Evolutionary conservation across 306 rosid species (phyloP), one percentile per base, ranked within the genome.

Genomic region (Rosa multiflora): DNA sequence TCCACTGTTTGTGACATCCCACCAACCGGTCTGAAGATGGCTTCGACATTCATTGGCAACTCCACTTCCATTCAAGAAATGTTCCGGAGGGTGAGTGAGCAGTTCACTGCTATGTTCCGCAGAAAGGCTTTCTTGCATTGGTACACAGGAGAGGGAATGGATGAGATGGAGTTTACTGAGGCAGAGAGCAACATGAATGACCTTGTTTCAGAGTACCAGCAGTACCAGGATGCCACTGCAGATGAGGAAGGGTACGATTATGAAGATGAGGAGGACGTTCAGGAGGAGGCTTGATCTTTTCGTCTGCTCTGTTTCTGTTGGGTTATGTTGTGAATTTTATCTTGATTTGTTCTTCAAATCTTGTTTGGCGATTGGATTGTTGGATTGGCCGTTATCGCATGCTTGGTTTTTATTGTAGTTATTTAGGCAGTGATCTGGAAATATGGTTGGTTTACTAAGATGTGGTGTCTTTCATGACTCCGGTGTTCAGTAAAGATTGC

Each of bases 31-130:
- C 74, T 89, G 77, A 89, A 87, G 62, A 89, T 89, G 91, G 93
- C 93, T 0, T 89, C 93, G 0, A 89, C 93, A 0, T 89, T 89
- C 67, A 89, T 89, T 48, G 93, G 93, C 1, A 89, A 89, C 83
- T 89, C 93, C 32, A 89, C 93, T 4, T 89, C 93, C 7, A 89
- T 89, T 73, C 93, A 89, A 53, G 93, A 89, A 71, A 89, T 89
- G 93, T 89, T 89, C 81, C 58, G 93, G 78, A 87, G 93, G 81
- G 93, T 89, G 76, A 89, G 93, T 12, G 93, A 89, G 85, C 93
- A 89, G 77, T 89, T 89, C 84, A 89, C 93, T 0, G 93, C 93
- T 6, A 89, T 89, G 93, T 89, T 89, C 87, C 93, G 93, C 49
- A 87, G 93, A 56, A 89, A 89, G 89, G 93, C 93, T 84, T 89